A percentile compares a stretch with the other conserved stretches of the same genome.
Conservation (phyloP, 2,329 filamentous ascomycete species). For the Alternaria metachromatica region DNA sequence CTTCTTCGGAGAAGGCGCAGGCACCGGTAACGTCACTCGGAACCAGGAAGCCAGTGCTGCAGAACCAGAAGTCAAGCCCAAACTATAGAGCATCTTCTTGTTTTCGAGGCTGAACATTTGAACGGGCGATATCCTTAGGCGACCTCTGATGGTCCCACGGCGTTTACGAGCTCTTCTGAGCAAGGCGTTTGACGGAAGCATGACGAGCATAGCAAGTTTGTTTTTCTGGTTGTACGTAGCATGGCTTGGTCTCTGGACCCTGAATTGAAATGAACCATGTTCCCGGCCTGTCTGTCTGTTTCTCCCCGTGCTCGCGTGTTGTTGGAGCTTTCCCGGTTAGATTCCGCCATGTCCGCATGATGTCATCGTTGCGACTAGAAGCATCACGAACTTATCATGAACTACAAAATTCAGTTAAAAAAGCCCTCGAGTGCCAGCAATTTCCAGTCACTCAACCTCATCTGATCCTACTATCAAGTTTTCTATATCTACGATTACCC, state of each 20-base stretch:
- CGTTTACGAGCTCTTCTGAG: conserved; percentile 13
- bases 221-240: background rate
- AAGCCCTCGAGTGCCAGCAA: background rate
- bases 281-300: background rate
- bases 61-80: conserved; percentile 56
- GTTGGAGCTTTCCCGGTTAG: conserved; percentile 4
- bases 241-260: background rate
- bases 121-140: background rate
- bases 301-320: conserved; percentile 6
- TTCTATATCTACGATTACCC: background rate
- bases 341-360: conserved; percentile 18
- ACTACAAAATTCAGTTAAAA: background rate
- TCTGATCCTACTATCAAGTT: background rate
- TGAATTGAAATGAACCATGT: background rate
- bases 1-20: conserved; percentile 87
- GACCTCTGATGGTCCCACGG: conserved; percentile 6
- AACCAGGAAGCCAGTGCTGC: conserved; percentile 86
- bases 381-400: conserved; percentile 2
- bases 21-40: conserved; percentile 77
- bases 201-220: background rate
- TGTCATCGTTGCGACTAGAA: conserved; percentile 19
- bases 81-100: conserved; percentile 47
- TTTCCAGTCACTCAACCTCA: background rate
- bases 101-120: background rate
- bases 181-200: conserved; percentile 13